Percentiles rank a stretch among this genome's conserved stretches.
These are phyloP conservation scores for Mortierella sp. DNA, from an alignment of 371 early-diverging fungal genomes.

Conservation along the genomic window DNA sequence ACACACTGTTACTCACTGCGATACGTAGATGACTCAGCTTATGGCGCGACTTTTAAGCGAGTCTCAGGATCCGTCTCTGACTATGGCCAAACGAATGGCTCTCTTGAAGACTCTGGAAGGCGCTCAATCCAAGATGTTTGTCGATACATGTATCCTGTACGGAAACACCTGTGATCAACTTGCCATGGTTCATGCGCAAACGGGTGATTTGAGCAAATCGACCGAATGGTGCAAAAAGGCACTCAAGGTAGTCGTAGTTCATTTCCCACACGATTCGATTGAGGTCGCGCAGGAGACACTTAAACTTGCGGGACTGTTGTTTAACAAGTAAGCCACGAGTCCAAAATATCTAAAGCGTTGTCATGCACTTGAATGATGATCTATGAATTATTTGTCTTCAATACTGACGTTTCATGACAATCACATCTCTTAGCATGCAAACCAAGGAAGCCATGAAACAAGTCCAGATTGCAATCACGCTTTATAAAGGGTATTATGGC, in stretches of 20 bases:
- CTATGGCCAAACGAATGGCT: constrained; percentile 8
- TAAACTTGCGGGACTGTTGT: constrained; percentile 45
- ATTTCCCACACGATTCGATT: constrained; percentile 51
- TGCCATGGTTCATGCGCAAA: constrained; percentile 39
- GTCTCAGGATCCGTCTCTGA: constrained; percentile 25
- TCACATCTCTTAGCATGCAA: constrained; percentile 26
- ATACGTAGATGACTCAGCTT: constrained; percentile 28
- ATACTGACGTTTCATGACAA: too few relatives aligned
- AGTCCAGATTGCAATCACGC: constrained; percentile 36
- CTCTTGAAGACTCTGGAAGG: constrained; percentile 36
- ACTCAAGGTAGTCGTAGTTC: constrained; percentile 38
- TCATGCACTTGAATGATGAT: too few relatives aligned
- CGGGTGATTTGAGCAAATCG: constrained; percentile 33
- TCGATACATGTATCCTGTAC: constrained; percentile 41
- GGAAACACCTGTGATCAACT: constrained; percentile 51
- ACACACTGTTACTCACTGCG: neutral
- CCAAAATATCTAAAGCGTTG: neutral
- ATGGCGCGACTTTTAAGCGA: constrained; percentile 36
- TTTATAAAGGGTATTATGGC: constrained; percentile 49
- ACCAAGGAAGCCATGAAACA: constrained; percentile 46
- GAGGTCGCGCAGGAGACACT: constrained; percentile 53
- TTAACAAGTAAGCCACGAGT: constrained; percentile 40
- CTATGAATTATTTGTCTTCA: too few relatives aligned
- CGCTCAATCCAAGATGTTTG: constrained; percentile 31
- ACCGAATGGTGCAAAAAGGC: constrained; percentile 50